These are phyloP conservation scores for Thraustotheca clavata DNA, from an alignment of 352 stramenopile genomes.

Conservation along the genomic window DNA sequence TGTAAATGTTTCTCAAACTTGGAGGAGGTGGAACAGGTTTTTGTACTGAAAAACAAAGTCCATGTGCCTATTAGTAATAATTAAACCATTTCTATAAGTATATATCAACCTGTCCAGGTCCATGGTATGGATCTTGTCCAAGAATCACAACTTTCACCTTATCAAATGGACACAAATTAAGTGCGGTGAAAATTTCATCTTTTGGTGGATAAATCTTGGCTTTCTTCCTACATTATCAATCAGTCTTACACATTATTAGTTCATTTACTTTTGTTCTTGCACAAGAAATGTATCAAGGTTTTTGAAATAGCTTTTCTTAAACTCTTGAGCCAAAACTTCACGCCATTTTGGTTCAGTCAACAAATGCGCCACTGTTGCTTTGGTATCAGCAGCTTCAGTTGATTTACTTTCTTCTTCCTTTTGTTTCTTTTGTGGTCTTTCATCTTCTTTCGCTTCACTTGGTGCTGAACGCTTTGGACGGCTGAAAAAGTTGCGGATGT, in stretches of 20 bases:
- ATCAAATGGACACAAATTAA: slow-evolving; percentile 84
- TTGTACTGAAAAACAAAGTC: slow-evolving; percentile 87
- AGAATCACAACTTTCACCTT: slow-evolving; percentile 90
- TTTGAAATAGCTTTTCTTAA: slow-evolving; percentile 24
- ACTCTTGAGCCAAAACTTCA: slow-evolving; percentile 18
- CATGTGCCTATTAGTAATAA: slow-evolving; percentile 38
- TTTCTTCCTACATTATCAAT: slow-evolving; percentile 28
- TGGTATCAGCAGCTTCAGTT: background rate
- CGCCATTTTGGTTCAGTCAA: slow-evolving; percentile 19
- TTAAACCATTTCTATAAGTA: background rate
- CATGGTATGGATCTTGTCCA: slow-evolving; percentile 89
- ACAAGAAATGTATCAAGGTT: slow-evolving; percentile 22
- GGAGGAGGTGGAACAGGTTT: slow-evolving; percentile 86
- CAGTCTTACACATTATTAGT: background rate
- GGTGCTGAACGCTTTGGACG: slow-evolving; percentile 9
- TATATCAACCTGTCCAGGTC: slow-evolving; percentile 39
- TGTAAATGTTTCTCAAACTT: slow-evolving; percentile 98
- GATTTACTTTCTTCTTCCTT: background rate
- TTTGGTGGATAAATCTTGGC: slow-evolving; percentile 82
- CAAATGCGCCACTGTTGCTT: background rate
- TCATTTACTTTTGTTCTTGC: slow-evolving; percentile 18
- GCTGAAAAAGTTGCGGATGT: slow-evolving; percentile 19
- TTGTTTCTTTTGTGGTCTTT: slow-evolving; percentile 2
- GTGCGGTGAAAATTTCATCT: slow-evolving; percentile 79
- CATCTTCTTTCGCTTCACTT: background rate